These are phyloP conservation scores for Phoma sp. DNA, from an alignment of 2,329 filamentous ascomycete genomes.

Conservation along the genomic window DNA sequence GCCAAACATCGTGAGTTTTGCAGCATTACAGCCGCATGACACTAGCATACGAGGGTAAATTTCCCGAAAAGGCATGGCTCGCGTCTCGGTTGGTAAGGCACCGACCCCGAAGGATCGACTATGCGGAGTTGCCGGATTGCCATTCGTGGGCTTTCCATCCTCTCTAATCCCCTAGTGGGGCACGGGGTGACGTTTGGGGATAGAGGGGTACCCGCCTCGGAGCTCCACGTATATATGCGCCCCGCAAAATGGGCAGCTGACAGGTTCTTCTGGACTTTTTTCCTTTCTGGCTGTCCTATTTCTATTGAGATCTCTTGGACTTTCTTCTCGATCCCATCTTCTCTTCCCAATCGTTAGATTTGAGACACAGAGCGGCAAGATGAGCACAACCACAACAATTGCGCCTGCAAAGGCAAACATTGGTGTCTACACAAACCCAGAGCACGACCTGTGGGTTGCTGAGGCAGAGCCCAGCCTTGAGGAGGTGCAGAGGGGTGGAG, in stretches of 20 bases:
- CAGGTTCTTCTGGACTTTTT: conserved; percentile 5
- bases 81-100: conserved; percentile 9
- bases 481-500: conserved; percentile 70
- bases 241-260: conserved; percentile 19
- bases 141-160: conserved; percentile 17
- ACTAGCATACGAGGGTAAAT: conserved; percentile 6
- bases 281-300: conserved; percentile 6
- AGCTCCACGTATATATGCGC: conserved; percentile 14
- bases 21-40: conserved; percentile 17
- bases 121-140: conserved; percentile 13
- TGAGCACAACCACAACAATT: conserved; percentile 48
- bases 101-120: conserved; percentile 2
- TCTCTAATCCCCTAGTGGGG: conserved; percentile 12
- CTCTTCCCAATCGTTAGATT: conserved; percentile 13
- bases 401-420: conserved; percentile 80
- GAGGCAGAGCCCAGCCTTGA: conserved; percentile 78
- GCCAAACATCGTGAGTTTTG: conserved; percentile 20
- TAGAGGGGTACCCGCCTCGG: conserved; percentile 16
- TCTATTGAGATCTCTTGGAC: conserved; percentile 1
- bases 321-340: conserved; percentile 9
- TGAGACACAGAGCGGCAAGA: conserved; percentile 25
- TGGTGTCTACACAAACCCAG: conserved; percentile 93
- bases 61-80: conserved; percentile 12
- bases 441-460: conserved; percentile 88
- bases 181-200: conserved; percentile 15